Base-by-base conservation (phyloP, 139 green algal genomes). In the Marvania coccoides region DNA sequence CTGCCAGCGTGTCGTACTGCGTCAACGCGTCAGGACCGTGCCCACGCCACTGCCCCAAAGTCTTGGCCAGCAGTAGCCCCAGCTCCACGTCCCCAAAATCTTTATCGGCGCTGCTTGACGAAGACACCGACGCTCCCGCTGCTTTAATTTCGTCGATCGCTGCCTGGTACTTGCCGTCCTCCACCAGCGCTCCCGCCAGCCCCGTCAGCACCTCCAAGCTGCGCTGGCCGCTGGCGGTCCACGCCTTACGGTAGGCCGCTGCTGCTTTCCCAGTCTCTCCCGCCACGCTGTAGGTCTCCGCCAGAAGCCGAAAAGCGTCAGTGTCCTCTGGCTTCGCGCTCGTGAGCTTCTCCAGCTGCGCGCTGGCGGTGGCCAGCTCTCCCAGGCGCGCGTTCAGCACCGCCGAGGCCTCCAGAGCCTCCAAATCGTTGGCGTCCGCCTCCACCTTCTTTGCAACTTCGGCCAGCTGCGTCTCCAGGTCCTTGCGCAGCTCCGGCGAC, bases 21-120 rank as follows among this genome's bases (percentile, higher is more conserved):
- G 40, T 33, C n/a, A 81, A 6, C 4, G 79, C 79, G 37, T 85
- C 72, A 1, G 42, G 34, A 13, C 40, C 48, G 47, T 84, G 79
- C 5, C 79, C 68, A 42, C 38, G 51, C 79, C 79, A 85, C 63
- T 75, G 51, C 8, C 70, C 57, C 28, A 77, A 80, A 23, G 65
- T 40, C 36, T 74, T 69, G 26, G 54, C 75, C 40, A 61, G 47
- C 34, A 77, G 38, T 55, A 83, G 62, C 31, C 64, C 61, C 35
- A 75, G 36, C 56, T 81, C 75, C 10, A 64, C 40, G 23, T 31
- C 26, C 33, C 63, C 73, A 6, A 69, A 33, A 9, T 54, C 15
- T n/a, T n/a, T n/a, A n/a, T n/a, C n/a, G 24, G 24, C 35, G n/a
- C 54, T 31, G 1, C 14, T 3, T 28, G 46, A 14, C 37, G 38